phyloP scores from a whole-genome alignment of 2,329 filamentous ascomycete genomes.

The Pseudogymnoascus sp. region DNA sequence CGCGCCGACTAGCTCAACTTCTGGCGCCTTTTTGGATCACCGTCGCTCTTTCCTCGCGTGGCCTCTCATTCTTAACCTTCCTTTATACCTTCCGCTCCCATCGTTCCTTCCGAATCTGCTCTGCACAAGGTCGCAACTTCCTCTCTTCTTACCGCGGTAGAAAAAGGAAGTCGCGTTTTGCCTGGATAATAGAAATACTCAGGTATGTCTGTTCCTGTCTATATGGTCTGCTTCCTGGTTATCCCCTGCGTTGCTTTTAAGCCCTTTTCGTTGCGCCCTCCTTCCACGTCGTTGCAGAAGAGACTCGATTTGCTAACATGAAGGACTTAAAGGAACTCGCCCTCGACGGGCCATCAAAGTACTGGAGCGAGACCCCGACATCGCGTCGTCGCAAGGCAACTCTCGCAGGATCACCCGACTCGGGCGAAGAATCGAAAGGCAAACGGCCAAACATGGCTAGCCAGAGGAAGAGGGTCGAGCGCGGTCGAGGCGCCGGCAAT shows the following conservation, averaged over 20 bases:
- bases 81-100: neutral
- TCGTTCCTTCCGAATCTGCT: neutral
- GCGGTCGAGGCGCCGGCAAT: neutral
- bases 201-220: slow-evolving; percentile 7
- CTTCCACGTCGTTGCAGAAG: neutral
- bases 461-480: slow-evolving; percentile 3
- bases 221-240: slow-evolving; percentile 7
- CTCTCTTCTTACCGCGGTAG: slow-evolving; percentile 1
- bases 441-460: neutral
- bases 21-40: slow-evolving; percentile 2
- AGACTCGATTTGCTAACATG: neutral
- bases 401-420: neutral
- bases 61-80: neutral
- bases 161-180: slow-evolving; percentile 2
- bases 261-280: neutral
- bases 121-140: slow-evolving; percentile 5
- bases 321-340: neutral
- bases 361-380: neutral
- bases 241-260: slow-evolving; percentile 1
- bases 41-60: neutral
- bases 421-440: neutral
- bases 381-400: slow-evolving; percentile 1
- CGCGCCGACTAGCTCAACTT: slow-evolving; percentile 5
- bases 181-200: slow-evolving; percentile 9
- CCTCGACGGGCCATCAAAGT: slow-evolving; percentile 9